Base-by-base conservation (phyloP, 768 basidiomycete genomes). In the Lactarius hengduanensis region DNA sequence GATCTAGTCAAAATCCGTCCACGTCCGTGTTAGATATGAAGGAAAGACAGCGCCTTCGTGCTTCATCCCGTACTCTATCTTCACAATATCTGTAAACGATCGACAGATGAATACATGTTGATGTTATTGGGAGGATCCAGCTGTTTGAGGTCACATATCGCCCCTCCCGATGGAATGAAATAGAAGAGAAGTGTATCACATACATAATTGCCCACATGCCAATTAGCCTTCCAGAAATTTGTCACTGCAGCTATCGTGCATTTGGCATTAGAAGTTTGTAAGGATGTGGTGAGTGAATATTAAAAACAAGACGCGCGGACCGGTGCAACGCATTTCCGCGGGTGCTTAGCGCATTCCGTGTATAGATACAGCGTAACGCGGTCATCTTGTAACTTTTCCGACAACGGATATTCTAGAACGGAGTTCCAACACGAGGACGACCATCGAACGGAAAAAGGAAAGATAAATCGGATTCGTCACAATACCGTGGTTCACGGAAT, bases 401-500 rank as follows among this genome's bases (percentile, higher is more conserved):
- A 13, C 26, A 10, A 13, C 50, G 15, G 47, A 26, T 53, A 15
- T 53, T 53, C 50, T 53, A 26, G 26, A 53, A 53, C 26, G 50
- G 15, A 26, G 26, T 11, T 26, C 50, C 26, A 26, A 26, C 50
- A 53, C 22, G 50, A 57, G 36, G 57, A 40, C 13, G 10, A 26
- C 5, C 30, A 40, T 9, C 15, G 20, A 26, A 20, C 36, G n/a
- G 57, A 13, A 32, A 57, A n/a, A 6, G 36, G n/a, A 38, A 34
- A 22, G 28, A 30, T 30, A 10, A 56, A 18, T 20, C 18, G 4
- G 2, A 34, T 20, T 56, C 18, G 28, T 56, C n/a, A 32, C 55
- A n/a, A 34, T 34, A 34, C 3, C 32, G 4, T 38, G n/a, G 26
- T 34, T 70, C 74, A 84, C 0, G 91, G 91, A 69, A 93, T 91